A percentile compares a stretch with the other conserved stretches of the same genome.
phyloP scores from a whole-genome alignment of 805 yeast genomes.

The Starmerella davenportii region DNA sequence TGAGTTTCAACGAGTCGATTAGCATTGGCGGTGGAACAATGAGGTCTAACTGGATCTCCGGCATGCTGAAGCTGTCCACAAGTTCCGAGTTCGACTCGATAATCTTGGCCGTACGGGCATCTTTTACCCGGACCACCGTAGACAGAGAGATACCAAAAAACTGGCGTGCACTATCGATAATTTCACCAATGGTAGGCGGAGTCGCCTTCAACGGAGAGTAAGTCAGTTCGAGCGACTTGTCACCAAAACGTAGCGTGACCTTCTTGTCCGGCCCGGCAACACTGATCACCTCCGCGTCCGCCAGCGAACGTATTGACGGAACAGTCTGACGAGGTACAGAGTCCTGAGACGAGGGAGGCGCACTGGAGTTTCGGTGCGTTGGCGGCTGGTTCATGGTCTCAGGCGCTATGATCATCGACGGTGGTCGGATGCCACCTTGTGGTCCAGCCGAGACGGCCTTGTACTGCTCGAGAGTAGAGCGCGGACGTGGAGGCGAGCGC shows the following conservation, averaged over 20 bases:
- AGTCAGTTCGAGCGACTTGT: constrained; percentile 35
- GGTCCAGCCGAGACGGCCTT: too few species aligned
- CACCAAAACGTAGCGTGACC: constrained; percentile 21
- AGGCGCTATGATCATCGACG: too few species aligned
- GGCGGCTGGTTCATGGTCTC: too few species aligned
- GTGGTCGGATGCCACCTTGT: too few species aligned
- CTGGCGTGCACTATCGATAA: constrained; percentile 56
- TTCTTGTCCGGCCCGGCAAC: constrained; percentile 15
- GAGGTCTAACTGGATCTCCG: constrained; percentile 28
- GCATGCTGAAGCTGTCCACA: constrained; percentile 29
- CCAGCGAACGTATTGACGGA: background rate
- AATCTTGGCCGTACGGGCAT: constrained; percentile 19
- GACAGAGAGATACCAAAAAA: constrained; percentile 42
- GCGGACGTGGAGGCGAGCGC: too few species aligned
- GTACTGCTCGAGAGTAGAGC: too few species aligned
- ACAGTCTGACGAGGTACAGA: too few species aligned
- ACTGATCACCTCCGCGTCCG: background rate
- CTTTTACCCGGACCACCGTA: constrained; percentile 24
- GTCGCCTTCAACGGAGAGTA: constrained; percentile 49
- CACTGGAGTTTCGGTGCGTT: too few species aligned
- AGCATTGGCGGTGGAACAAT: constrained; percentile 20
- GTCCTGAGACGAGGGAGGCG: too few species aligned
- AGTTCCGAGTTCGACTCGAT: constrained; percentile 32
- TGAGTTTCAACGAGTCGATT: constrained; percentile 1
- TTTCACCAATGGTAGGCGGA: constrained; percentile 62